Evolutionary conservation across 371 early-diverging fungal species (phyloP), one percentile per base, ranked within the genome.

Genomic region (Syncephalastrum monosporum): DNA sequence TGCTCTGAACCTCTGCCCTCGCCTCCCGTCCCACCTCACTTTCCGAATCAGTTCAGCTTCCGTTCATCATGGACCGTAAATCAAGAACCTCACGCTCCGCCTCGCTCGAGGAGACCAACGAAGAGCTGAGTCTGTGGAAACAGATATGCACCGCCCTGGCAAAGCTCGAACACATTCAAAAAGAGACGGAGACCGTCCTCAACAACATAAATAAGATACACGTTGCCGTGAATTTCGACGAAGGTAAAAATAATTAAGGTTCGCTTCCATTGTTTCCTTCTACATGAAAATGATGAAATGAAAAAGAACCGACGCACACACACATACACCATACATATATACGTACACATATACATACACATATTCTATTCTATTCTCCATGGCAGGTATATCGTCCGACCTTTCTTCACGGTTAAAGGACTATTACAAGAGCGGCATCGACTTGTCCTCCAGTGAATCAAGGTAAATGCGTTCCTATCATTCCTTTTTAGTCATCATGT

Each of bases 61-160:
- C 29, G 29, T 29, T 17, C 50, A 53, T 41, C 16, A 78, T 78
- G 78, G 78, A 78, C 63, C 72, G 78, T 38, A 78, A 74, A 70
- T 74, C 78, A 50, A 67, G 78, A 53, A 75, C 78, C 46, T 78
- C 78, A 46, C 68, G 78, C 43, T 74, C 75, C 46, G 78, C 78
- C 15, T 71, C 77, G 14, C 48, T 74, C 14, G 82, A 83, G 33
- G 82, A 80, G 23, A 62, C 72, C 21, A 74, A 79, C 56, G 83
- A 83, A 60, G 82, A 82, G 53, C 63, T 74, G 5, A 79, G 65
- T 27, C 54, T 83, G 33, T 83, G 83, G 83, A 83, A 79, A 52
- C 71, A 74, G 96, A 80, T 78, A 15, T 73, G 81, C 44, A 66
- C 67, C n/a, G 71, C 81, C 8, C 67, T 83, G 24, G 64, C 69